A percentile compares a stretch with the other conserved stretches of the same genome.
Evolutionary conservation across 495 filamentous ascomycete species (phyloP).

Genomic region (Evernia prunastri): DNA sequence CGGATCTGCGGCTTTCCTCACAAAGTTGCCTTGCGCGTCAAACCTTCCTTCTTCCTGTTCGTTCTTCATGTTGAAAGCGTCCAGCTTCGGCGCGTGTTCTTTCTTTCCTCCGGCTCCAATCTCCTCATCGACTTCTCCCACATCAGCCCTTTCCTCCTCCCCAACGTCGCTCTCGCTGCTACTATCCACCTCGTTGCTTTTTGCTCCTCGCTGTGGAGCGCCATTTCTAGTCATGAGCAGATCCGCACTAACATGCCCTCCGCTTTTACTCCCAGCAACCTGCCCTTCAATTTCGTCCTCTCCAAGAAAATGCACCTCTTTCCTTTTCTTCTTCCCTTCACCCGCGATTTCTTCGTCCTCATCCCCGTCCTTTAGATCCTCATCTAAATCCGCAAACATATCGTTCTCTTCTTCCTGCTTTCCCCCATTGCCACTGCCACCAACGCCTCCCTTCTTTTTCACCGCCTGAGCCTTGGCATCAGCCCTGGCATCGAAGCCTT

Average conservation of each 20-base stretch:
- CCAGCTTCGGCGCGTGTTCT: constrained; percentile 89
- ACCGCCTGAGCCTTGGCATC: constrained; percentile 51
- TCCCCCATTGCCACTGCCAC: constrained; percentile 25
- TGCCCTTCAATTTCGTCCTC: constrained; percentile 80
- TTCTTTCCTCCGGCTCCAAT: constrained; percentile 84
- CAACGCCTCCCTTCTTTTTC: constrained; percentile 36
- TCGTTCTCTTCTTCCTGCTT: constrained; percentile 68
- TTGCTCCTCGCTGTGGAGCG: constrained; percentile 35
- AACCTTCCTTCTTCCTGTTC: constrained; percentile 93
- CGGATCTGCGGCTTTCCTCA: constrained; percentile 82
- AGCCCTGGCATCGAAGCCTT: constrained; percentile 70
- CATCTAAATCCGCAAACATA: constrained; percentile 81
- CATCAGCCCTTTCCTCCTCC: constrained; percentile 63
- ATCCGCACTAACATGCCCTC: constrained; percentile 59
- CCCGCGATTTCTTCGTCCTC: constrained; percentile 43
- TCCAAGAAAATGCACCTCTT: constrained; percentile 70
- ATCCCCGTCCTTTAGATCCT: constrained; percentile 51
- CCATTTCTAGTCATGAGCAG: constrained; percentile 33
- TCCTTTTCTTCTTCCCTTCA: constrained; percentile 58
- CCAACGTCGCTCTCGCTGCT: constrained; percentile 64
- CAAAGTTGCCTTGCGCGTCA: constrained; percentile 82
- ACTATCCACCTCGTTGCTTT: constrained; percentile 30
- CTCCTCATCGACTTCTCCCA: constrained; percentile 73
- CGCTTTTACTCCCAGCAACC: constrained; percentile 63
- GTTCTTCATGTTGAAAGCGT: constrained; percentile 88